Evolutionary conservation across 2,329 filamentous ascomycete species (phyloP).

Genomic region (Cladosporium austrohemisphaericum): DNA sequence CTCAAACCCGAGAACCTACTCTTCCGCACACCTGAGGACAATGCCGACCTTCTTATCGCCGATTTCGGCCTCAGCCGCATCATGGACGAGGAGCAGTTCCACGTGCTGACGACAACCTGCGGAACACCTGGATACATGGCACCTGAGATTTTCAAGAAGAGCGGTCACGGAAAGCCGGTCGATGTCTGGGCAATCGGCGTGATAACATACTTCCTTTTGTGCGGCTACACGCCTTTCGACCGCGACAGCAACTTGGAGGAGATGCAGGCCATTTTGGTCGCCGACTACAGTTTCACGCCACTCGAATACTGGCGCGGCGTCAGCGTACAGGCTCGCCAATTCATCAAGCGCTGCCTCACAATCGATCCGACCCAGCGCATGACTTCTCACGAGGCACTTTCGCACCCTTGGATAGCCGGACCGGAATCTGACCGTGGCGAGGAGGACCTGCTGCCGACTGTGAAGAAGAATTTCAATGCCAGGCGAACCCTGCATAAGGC

Average conservation of each 20-base stretch:
- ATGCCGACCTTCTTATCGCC: conserved; percentile 92
- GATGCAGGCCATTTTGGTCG: conserved; percentile 97
- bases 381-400: conserved; percentile 76
- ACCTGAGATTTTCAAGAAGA: conserved; percentile 98
- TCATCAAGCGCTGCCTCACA: conserved; percentile 87
- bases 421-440: conserved; percentile 46
- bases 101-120: conserved; percentile 94
- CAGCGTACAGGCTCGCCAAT: conserved; percentile 76
- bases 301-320: conserved; percentile 96
- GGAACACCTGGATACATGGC: conserved; percentile 99
- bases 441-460: conserved; percentile 59
- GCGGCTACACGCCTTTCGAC: conserved; percentile 97
- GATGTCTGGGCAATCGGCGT: conserved; percentile 98
- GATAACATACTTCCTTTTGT: conserved; percentile 97
- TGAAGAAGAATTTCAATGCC: conserved; percentile 70
- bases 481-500: conserved; percentile 62
- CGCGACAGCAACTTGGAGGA: conserved; percentile 96
- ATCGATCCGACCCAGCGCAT: conserved; percentile 83
- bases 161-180: conserved; percentile 93
- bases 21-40: conserved; percentile 95
- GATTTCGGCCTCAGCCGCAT: conserved; percentile 95
- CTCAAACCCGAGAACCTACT: conserved; percentile 96
- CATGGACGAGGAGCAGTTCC: conserved; percentile 99
- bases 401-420: conserved; percentile 62
- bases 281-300: conserved; percentile 93